phyloP scores from a whole-genome alignment of 2,329 filamentous ascomycete genomes.

The Penicillium olsonii region DNA sequence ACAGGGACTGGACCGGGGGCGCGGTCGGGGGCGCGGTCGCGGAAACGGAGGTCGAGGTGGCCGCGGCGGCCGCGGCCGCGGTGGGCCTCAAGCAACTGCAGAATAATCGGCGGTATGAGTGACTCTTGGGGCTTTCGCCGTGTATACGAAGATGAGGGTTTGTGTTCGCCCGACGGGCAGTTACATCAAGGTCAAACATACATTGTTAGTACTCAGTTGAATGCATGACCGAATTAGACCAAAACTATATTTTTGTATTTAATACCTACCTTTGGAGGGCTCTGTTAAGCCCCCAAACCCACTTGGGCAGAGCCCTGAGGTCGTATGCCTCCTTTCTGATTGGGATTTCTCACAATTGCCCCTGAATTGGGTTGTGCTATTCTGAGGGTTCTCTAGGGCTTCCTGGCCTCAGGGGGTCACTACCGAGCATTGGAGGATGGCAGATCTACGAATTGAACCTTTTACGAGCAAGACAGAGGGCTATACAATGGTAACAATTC shows the following conservation, averaged over 20 bases:
- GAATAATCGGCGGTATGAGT: constrained; percentile 7
- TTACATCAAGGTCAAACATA: not conserved
- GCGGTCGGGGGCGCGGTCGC: constrained; percentile 39
- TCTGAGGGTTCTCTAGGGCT: too few relatives aligned
- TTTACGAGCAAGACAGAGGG: too few relatives aligned
- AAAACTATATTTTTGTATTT: not conserved
- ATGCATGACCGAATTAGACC: constrained; percentile 10
- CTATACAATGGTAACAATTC: not conserved
- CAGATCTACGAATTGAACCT: too few relatives aligned
- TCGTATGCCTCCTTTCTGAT: too few relatives aligned
- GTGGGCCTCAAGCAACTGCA: constrained; percentile 17
- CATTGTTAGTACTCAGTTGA: constrained; percentile 3
- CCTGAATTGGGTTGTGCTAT: too few relatives aligned
- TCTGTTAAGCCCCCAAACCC: too few relatives aligned
- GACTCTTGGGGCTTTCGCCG: constrained; percentile 7
- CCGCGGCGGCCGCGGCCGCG: constrained; percentile 31
- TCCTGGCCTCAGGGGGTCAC: too few relatives aligned
- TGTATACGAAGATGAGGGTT: constrained; percentile 9
- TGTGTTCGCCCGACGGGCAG: not conserved
- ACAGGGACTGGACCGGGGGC: constrained; percentile 39
- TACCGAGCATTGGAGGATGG: too few relatives aligned
- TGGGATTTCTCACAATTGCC: too few relatives aligned
- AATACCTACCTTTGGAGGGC: too few relatives aligned
- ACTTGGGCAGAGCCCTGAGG: too few relatives aligned
- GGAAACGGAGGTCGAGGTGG: constrained; percentile 36